Evolutionary conservation across 2,329 filamentous ascomycete genomes (phyloP), one percentile per base, ranked within the genome.

Genomic region (Teratosphaeria pseudoeucalypti): DNA sequence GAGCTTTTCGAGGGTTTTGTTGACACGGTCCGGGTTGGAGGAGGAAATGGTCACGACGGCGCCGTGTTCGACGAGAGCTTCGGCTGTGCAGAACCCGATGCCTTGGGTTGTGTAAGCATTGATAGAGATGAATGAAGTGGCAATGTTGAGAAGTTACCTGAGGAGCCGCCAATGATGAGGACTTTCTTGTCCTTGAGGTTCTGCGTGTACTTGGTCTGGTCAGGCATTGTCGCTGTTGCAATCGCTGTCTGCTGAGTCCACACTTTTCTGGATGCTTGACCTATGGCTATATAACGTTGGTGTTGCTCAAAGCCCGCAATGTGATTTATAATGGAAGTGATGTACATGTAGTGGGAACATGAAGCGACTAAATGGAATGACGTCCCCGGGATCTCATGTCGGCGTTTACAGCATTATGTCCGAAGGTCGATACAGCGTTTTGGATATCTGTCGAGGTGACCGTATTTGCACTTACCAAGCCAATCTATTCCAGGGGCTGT

Each of bases 141-240:
- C 43, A 6, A 19, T n/a, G 43, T 49, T 49, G 43, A n/a, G 47
- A 23, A 49, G 55, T 37, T 56, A 70, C 70, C 70, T 63, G 70
- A 68, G 14, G 82, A 81, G 49, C 84, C 86, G 53, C 85, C 85
- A 54, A 88, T 77, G 67, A 88, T 73, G 49, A 89, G 79, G 65
- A 86, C 71, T 61, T 75, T 76, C 32, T 72, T 68, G 63, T 68
- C 71, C 11, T 71, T 62, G 34, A 82, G 78, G 67, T 81, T 82
- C 63, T 78, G 78, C 58, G 70, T 72, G 65, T 78, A 78, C 64
- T 77, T 78, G 58, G 65, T 69, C 65, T 75, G 71, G 64, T 78
- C 76, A 14, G 73, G 53, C 74, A 75, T 76, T 54, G 53, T 54
- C 16, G 53, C 34, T 19, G 9, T 82, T 23, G 6, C 2, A 10